Evolutionary conservation across 2,329 filamentous ascomycete species (phyloP), one percentile per base, ranked within the genome.

Genomic region (Neobulgaria alba): DNA sequence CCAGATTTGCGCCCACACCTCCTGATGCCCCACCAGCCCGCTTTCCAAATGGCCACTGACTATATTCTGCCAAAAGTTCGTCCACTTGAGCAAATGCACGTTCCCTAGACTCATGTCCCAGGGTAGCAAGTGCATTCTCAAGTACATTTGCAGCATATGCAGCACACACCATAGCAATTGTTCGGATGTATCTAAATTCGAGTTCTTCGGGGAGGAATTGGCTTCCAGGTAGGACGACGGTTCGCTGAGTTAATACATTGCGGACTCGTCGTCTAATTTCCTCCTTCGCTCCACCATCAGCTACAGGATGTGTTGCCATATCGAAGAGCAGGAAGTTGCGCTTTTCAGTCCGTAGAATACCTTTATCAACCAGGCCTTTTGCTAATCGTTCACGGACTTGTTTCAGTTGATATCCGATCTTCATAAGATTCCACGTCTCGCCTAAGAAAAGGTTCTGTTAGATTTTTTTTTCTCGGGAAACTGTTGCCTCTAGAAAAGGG

Each of bases 361-460:
- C 92, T 70, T 98, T 98, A 70, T 98, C 92, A 50, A 98, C 92
- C 33, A 98, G 78, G 23, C 92, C 92, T 67, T 98, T 98, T 59
- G 89, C 90, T 42, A 98, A 76, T 43, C 92, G 85, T 70, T 98
- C 92, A 61, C 92, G 88, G 44, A 98, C 92, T 73, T 98, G 92
- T 71, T 98, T 98, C 56, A 98, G 76, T 71, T 98, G 92, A 67
- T 98, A 98, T 62, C 92, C 92, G 57, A 98, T 98, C 73, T 98
- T 98, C 92, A 98, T 96, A 51, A 98, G 71, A 63, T 98, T 98
- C 92, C 92, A 98, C 41, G 92, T 98, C 67, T 98, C 92, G 62
- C 92, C 90, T 96, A 20, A 16, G 36, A 15, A 29, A 37, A 36
- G 29, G 16, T 16, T 14, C 10, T 30, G 14, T 47, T 15, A 37